These are phyloP conservation scores for Schizochytrium sp. DNA, from an alignment of 108 stramenopile species.

Conservation along the genomic window DNA sequence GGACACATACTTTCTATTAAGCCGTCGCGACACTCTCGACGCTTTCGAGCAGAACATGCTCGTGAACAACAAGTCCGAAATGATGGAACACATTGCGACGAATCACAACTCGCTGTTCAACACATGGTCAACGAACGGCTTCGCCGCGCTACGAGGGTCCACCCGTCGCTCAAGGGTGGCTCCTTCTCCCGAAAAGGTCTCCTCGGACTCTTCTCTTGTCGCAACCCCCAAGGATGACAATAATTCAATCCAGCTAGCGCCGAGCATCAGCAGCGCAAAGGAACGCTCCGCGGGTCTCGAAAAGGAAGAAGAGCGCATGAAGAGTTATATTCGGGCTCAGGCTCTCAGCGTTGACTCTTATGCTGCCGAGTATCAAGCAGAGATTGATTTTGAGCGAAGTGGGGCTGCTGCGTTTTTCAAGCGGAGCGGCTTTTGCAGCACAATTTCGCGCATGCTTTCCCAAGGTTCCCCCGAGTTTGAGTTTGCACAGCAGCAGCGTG, in stretches of 20 bases:
- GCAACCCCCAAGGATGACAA: background rate
- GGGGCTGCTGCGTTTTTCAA: no score
- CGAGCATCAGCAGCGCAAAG: background rate
- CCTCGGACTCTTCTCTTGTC: background rate
- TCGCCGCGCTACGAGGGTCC: background rate
- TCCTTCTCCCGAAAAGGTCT: background rate
- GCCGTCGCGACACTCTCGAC: background rate
- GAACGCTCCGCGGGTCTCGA: background rate
- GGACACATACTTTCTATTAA: conserved; percentile 25
- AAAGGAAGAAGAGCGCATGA: background rate
- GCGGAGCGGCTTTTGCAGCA: no score
- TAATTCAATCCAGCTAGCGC: background rate
- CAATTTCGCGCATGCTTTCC: background rate
- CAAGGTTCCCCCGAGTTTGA: background rate
- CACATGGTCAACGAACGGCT: background rate
- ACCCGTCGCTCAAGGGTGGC: background rate
- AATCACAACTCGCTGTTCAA: background rate
- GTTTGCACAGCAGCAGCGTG: background rate
- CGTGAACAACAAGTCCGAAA: background rate
- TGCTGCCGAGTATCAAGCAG: no score
- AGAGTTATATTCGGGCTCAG: background rate
- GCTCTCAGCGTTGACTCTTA: background rate
- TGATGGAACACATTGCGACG: background rate
- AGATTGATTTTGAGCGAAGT: no score
- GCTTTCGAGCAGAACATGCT: background rate